phyloP scores from a whole-genome alignment of 192 early-diverging fungal species.

The Obelidium mucronatum region DNA sequence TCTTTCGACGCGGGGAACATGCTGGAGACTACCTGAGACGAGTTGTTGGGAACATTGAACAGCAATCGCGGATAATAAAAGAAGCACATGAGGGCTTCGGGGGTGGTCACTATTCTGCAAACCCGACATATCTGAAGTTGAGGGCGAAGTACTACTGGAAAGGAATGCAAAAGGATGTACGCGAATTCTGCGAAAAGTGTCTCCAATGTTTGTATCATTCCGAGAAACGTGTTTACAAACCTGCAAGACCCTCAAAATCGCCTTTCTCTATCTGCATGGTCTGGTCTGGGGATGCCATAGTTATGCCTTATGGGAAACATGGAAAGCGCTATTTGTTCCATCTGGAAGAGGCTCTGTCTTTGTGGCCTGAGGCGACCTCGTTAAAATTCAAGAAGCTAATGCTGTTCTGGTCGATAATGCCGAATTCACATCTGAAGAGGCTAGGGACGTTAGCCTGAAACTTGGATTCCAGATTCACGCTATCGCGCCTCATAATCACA shows the following conservation, averaged over 20 bases:
- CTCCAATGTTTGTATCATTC: neutral
- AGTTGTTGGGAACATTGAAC: neutral
- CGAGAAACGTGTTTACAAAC: neutral
- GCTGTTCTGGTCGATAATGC: neutral
- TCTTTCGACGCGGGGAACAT: neutral
- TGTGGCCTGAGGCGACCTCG: neutral
- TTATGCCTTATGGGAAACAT: neutral
- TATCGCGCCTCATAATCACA: neutral
- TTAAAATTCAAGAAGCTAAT: neutral
- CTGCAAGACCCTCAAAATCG: neutral
- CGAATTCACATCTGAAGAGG: neutral
- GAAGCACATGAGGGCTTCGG: slow-evolving; percentile 1
- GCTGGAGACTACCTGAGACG: neutral
- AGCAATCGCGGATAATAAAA: neutral
- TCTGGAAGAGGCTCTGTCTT: neutral
- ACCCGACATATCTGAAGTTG: neutral
- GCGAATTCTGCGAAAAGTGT: neutral
- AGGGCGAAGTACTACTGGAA: neutral
- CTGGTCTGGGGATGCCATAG: neutral
- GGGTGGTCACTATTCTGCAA: neutral
- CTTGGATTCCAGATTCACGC: neutral
- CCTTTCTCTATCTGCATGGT: neutral
- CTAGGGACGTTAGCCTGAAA: neutral
- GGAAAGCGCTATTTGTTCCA: slow-evolving; percentile 15
- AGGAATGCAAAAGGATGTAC: neutral